phyloP scores from a whole-genome alignment of 176 grass and related monocot genomes.

The Areca catechu region DNA sequence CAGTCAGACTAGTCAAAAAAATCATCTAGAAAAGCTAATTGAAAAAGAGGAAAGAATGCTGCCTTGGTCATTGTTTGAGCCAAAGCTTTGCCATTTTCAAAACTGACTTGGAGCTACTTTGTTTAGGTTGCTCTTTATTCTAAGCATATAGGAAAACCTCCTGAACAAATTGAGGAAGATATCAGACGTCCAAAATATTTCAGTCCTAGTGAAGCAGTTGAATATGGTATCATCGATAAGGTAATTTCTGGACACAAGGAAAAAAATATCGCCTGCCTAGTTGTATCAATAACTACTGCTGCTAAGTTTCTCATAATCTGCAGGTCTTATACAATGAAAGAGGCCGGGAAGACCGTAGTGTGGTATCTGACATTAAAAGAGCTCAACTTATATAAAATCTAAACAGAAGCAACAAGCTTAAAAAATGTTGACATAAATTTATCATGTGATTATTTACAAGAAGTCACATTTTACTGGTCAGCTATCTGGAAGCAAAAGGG shows the following conservation, averaged over 20 bases:
- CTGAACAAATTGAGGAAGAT: conserved; percentile 56
- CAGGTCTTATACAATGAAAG: conserved; percentile 83
- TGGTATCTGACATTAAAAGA: conserved; percentile 60
- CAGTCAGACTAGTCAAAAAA: no score
- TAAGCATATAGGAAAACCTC: conserved; percentile 63
- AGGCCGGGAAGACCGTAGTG: conserved; percentile 33
- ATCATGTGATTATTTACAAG: no score
- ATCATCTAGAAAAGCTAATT: no score
- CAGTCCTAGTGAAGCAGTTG: conserved; percentile 72
- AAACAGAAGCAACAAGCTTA: no score
- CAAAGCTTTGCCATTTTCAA: no score
- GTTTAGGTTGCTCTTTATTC: conserved; percentile 52
- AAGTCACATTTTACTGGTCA: no score
- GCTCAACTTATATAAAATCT: conserved; percentile 39
- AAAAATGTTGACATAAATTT: no score
- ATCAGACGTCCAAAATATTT: conserved; percentile 89
- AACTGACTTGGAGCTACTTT: no score
- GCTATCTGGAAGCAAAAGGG: no score
- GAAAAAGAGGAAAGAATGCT: no score
- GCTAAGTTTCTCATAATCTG: conserved; percentile 5
- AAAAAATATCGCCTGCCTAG: neutral
- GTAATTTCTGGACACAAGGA: conserved; percentile 15
- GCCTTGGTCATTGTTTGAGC: no score
- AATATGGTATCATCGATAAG: conserved; percentile 94
- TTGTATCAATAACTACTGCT: neutral